Conservation (phyloP, 306 rosid genomes). For the Arachis stenosperma region DNA sequence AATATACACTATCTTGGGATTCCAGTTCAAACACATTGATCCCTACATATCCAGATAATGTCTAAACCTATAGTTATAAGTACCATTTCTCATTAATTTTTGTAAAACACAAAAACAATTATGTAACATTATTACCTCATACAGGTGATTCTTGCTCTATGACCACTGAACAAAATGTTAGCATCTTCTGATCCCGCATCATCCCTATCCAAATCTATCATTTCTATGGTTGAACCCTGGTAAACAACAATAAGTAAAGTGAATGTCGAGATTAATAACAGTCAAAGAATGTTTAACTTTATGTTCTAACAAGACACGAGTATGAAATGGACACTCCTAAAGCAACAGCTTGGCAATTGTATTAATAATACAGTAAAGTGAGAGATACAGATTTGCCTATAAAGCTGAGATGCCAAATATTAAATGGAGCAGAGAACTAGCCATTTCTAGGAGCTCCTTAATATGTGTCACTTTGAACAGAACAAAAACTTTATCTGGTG, state of each 20-base stretch:
- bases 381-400: background rate
- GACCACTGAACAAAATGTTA: slow-evolving; percentile 43
- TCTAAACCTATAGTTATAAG: too few species aligned
- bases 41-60: too few species aligned
- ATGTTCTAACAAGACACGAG: background rate
- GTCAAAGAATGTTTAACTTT: slow-evolving; percentile 1
- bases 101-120: background rate
- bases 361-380: background rate
- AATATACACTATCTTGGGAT: too few species aligned
- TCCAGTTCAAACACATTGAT: too few species aligned
- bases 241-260: slow-evolving; percentile 31
- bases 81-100: background rate
- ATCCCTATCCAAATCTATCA: slow-evolving; percentile 40
- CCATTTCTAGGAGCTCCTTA: background rate
- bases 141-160: slow-evolving; percentile 75
- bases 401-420: background rate
- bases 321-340: background rate
- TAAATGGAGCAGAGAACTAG: background rate
- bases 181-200: slow-evolving; percentile 9
- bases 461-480: background rate
- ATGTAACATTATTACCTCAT: slow-evolving; percentile 61
- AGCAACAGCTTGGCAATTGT: background rate
- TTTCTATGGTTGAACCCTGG: slow-evolving; percentile 61
- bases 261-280: background rate
- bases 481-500: background rate